Percentiles rank a stretch among this genome's conserved stretches.
These are phyloP conservation scores for Phytophthora meadii DNA, from an alignment of 352 stramenopile species.

Conservation along the genomic window DNA sequence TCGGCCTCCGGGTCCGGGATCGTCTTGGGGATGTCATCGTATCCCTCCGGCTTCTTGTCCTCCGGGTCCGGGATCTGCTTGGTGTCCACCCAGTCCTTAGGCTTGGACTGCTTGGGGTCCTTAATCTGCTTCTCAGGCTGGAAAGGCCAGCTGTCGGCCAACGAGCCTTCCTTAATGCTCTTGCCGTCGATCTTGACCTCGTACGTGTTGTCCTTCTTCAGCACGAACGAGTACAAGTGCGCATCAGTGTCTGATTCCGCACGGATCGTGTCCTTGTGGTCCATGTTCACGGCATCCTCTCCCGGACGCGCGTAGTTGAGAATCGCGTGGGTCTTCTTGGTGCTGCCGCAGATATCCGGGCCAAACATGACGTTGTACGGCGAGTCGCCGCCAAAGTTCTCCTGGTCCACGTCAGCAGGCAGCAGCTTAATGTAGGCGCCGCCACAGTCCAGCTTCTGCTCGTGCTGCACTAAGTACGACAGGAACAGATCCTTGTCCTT, in stretches of 20 bases:
- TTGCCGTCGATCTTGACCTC: slow-evolving; percentile 97
- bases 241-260: slow-evolving; percentile 85
- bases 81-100: slow-evolving; percentile 98
- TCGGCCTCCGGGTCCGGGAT: slow-evolving; percentile 97
- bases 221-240: slow-evolving; percentile 98
- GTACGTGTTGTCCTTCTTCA: slow-evolving; percentile 98
- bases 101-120: slow-evolving; percentile 97
- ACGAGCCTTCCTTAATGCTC: slow-evolving; percentile 89
- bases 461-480: slow-evolving; percentile 99
- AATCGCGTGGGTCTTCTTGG: slow-evolving; percentile 98
- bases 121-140: slow-evolving; percentile 96
- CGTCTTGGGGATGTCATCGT: slow-evolving; percentile 97
- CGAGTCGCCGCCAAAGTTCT: slow-evolving; percentile 95
- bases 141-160: slow-evolving; percentile 97
- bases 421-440: slow-evolving; percentile 99
- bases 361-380: slow-evolving; percentile 99
- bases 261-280: slow-evolving; percentile 90
- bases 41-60: slow-evolving; percentile 97
- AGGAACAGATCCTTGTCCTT: slow-evolving; percentile 92
- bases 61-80: slow-evolving; percentile 97
- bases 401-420: slow-evolving; percentile 90
- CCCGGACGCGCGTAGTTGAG: slow-evolving; percentile 97
- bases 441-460: slow-evolving; percentile 99
- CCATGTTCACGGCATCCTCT: slow-evolving; percentile 91
- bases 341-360: slow-evolving; percentile 98